Evolutionary conservation across 306 rosid genomes (phyloP).

Genomic region (Boehmeria nivea): DNA sequence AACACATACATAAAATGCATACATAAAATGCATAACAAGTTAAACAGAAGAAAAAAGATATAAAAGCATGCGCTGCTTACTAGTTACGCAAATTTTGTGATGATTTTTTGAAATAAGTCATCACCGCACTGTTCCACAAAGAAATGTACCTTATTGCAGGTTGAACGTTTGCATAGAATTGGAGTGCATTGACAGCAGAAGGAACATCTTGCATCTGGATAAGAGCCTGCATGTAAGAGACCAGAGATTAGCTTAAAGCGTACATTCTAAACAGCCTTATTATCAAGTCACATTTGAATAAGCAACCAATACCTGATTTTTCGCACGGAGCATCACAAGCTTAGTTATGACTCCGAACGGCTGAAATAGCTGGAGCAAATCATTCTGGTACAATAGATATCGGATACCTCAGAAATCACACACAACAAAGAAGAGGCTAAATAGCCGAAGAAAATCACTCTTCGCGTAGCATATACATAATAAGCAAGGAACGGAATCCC

Average conservation of each 20-base stretch:
- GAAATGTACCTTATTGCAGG: constrained; percentile 77
- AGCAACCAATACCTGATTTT: constrained; percentile 73
- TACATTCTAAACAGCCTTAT: constrained; percentile 1
- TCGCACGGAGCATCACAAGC: constrained; percentile 98
- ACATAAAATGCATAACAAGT: not conserved
- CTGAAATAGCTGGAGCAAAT: constrained; percentile 95
- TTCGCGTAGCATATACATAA: not conserved
- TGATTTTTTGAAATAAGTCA: not conserved
- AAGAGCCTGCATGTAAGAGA: constrained; percentile 65
- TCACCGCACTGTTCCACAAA: not conserved
- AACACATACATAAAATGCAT: not conserved
- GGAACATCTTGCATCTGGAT: constrained; percentile 94
- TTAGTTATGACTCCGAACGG: constrained; percentile 96
- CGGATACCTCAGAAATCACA: constrained; percentile 11
- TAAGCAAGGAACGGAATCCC: too few relatives aligned
- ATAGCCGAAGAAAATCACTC: not conserved
- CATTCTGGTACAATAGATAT: constrained; percentile 52
- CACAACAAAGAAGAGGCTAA: not conserved
- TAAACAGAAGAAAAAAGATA: constrained; percentile 6
- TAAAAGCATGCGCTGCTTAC: not conserved
- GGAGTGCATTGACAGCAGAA: constrained; percentile 79
- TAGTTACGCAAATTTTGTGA: not conserved
- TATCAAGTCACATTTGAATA: constrained; percentile 5
- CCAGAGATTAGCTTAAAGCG: constrained; percentile 6
- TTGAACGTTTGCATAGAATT: constrained; percentile 76